Evolutionary conservation across 225 moss, liverwort and hornwort genomes (phyloP), one percentile per base, ranked within the genome.

Genomic region (Anthoceros angustus): DNA sequence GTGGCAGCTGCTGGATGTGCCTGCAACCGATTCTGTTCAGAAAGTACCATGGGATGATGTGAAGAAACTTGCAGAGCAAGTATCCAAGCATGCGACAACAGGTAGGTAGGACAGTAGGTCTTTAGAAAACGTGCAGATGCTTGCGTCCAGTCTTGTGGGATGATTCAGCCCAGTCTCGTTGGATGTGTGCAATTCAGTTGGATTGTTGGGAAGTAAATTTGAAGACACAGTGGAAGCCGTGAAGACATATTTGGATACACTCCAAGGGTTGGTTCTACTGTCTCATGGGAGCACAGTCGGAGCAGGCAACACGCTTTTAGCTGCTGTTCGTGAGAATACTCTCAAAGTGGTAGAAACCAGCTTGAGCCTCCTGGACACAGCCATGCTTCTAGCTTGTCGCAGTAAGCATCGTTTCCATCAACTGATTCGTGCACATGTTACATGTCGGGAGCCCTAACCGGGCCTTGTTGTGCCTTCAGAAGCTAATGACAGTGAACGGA

Each of bases 241-340:
- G 82, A 85, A 70, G 26, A 63, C 68, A 2, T 74, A 82, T 64
- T 73, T 80, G 7, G 72, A 85, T 61, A 74, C 73, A 63, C 41
- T 85, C 55, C 82, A 80, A 68, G 77, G 76, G 23, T 72, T 85
- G 67, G 68, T 85, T 43, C 82, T 85, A 40, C 75, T 82, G 39
- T 79, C 79, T 63, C 85, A 85, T 49, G 69, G 79, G 16, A 77
- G 25, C 66, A 82, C 85, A 1, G 85, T 76, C 4, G 82, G 80
- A 62, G 85, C 82, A n/a, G 85, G 85, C 16, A 79, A 79, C 12
- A 85, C 85, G 8, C 77, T 85, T n/a, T 42, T 64, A 8, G 61
- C 39, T 9, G 74, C 77, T 62, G 67, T 82, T 61, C 79, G 82
- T 63, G 77, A 73, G 25, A 73, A 79, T 4, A 77, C 74, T 12